Evolutionary conservation across 345 rosid genomes (phyloP).

Genomic region (Trapa bicornis): DNA sequence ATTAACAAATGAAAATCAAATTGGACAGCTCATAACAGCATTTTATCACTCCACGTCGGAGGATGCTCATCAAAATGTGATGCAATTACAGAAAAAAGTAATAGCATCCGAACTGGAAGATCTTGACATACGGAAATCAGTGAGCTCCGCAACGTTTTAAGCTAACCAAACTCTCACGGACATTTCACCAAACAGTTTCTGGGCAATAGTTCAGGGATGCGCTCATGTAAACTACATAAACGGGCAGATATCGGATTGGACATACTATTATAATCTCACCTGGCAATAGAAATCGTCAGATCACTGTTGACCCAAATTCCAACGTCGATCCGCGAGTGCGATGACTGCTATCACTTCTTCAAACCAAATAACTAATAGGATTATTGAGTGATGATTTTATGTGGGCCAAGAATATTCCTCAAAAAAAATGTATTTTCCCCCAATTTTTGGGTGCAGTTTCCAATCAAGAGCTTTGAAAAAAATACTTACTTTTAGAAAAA

Average conservation of each 20-base stretch:
- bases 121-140: background rate
- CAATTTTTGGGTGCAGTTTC: background rate
- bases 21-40: background rate
- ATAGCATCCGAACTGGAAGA: background rate
- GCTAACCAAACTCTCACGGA: background rate
- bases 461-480: background rate
- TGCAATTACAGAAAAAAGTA: background rate
- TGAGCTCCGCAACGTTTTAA: background rate
- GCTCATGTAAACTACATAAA: background rate
- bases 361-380: background rate
- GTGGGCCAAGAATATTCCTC: background rate
- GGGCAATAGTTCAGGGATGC: background rate
- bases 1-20: background rate
- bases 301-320: background rate
- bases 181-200: conserved; percentile 4
- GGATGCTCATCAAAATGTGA: background rate
- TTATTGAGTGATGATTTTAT: background rate
- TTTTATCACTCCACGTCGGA: background rate
- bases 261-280: background rate
- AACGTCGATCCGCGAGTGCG: background rate
- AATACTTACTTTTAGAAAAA: background rate
- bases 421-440: no score
- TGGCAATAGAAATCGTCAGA: background rate
- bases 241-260: background rate
- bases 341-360: no score